phyloP scores from a whole-genome alignment of 2,329 filamentous ascomycete species.

The Fusarium agapanthi region DNA sequence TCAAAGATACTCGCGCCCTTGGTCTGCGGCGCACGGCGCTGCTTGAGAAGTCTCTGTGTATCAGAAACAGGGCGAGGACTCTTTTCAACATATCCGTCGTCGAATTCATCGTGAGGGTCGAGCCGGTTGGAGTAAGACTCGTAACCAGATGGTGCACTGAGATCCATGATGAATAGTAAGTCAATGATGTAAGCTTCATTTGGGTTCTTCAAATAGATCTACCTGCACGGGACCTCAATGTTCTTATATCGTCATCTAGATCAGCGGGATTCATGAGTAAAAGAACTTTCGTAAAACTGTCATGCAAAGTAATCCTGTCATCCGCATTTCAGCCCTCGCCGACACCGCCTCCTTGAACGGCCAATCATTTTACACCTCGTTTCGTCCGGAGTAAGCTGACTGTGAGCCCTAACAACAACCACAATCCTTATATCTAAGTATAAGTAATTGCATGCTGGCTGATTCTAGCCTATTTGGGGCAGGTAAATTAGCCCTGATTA shows the following conservation, averaged over 20 bases:
- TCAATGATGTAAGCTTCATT: not conserved
- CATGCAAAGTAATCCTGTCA: not conserved
- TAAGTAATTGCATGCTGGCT: not conserved
- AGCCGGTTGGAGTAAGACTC: conserved; percentile 14
- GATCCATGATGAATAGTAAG: not conserved
- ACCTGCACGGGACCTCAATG: not conserved
- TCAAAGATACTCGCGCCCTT: not conserved
- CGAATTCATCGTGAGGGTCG: conserved; percentile 5
- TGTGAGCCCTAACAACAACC: not conserved
- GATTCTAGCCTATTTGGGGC: not conserved
- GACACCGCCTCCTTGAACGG: not conserved
- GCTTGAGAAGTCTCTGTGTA: not conserved
- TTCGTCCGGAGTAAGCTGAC: not conserved
- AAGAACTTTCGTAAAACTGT: not conserved
- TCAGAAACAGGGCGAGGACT: not conserved
- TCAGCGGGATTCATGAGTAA: too few relatives aligned
- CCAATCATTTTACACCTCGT: not conserved
- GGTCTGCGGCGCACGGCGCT: not conserved
- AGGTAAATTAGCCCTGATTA: not conserved
- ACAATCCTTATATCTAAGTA: not conserved
- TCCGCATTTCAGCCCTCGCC: not conserved
- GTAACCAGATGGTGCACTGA: not conserved
- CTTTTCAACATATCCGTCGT: not conserved
- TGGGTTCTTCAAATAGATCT: not conserved
- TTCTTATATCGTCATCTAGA: not conserved